Evolutionary conservation across 306 rosid genomes (phyloP).

Genomic region (Boehmeria nivea): DNA sequence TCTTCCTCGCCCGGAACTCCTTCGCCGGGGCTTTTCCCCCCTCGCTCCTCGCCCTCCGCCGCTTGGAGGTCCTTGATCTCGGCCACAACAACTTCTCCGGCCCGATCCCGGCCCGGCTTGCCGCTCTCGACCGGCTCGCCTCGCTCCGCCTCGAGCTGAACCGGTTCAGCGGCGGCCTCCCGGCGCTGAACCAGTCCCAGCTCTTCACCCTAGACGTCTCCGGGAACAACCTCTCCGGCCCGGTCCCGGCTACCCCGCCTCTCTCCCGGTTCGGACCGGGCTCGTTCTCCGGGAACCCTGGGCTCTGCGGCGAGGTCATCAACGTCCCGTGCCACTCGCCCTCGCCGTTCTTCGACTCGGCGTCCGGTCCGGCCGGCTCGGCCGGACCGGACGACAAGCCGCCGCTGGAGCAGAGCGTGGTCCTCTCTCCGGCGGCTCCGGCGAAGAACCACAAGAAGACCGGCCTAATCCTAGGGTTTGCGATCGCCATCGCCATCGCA

Average conservation of each 20-base stretch:
- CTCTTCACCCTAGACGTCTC: conserved; percentile 48
- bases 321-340: conserved; percentile 41
- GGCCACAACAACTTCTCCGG: conserved; percentile 55
- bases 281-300: conserved; percentile 50
- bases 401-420: conserved; percentile 32
- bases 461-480: conserved; percentile 40
- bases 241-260: conserved; percentile 42
- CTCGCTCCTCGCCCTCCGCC: conserved; percentile 51
- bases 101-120: conserved; percentile 35
- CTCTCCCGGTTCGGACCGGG: conserved; percentile 41
- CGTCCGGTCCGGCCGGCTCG: conserved; percentile 22
- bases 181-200: conserved; percentile 53
- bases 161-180: conserved; percentile 50
- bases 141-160: conserved; percentile 55
- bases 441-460: conserved; percentile 32
- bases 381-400: conserved; percentile 35
- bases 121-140: conserved; percentile 45
- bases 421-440: conserved; percentile 32
- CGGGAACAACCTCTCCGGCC: conserved; percentile 58
- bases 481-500: conserved; percentile 31
- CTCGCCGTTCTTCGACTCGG: conserved; percentile 51
- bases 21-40: conserved; percentile 69
- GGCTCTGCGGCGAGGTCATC: conserved; percentile 70
- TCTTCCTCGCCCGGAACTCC: conserved; percentile 48
- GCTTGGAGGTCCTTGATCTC: conserved; percentile 53